Base-by-base conservation (phyloP, 495 filamentous ascomycete genomes). In the Tuber borchii region DNA sequence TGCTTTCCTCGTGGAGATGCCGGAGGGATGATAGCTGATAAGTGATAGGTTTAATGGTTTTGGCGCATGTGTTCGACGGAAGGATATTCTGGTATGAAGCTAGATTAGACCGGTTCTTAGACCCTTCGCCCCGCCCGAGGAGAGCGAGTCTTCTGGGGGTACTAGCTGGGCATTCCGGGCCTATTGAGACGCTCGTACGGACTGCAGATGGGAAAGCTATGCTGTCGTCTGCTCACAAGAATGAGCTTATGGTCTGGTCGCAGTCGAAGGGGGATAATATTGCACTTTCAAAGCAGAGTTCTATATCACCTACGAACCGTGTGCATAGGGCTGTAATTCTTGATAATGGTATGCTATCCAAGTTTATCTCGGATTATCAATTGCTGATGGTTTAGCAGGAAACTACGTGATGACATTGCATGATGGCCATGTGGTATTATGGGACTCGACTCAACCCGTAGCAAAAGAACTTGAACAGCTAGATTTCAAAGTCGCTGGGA, bases 41-140 rank as follows among this genome's bases (percentile, higher is more conserved):
- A 26, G n/a, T 69, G 26, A 20, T 19, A 80, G 78, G 89, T 48
- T 85, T 98, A 48, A 90, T 90, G 65, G 82, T 98, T n/a, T 85
- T 99, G 12, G 86, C 93, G 20, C 94, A 98, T 82, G 89, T 91
- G 79, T 97, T 97, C 79, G 93, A 97, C 76, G 94, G 95, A 70
- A 88, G 88, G 69, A 88, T 98, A 75, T 89, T 91, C 77, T 93
- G 93, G 86, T 93, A 92, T 82, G 89, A 93, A 76, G 91, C 89
- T 74, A 90, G 90, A 74, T 86, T 97, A 34, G 93, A 96, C 77
- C 86, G 90, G 69, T 85, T 98, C 20, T 92, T 98, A 75, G 95
- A 95, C 84, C 91, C 92, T 14, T 88, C 90, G 17, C 88, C 91
- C 26, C 89, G 89, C 45, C 83, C 85, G n/a, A 86, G 88, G 71